Evolutionary conservation across 495 filamentous ascomycete species (phyloP), one percentile per base, ranked within the genome.

Genomic region (Apiosordaria backusii): DNA sequence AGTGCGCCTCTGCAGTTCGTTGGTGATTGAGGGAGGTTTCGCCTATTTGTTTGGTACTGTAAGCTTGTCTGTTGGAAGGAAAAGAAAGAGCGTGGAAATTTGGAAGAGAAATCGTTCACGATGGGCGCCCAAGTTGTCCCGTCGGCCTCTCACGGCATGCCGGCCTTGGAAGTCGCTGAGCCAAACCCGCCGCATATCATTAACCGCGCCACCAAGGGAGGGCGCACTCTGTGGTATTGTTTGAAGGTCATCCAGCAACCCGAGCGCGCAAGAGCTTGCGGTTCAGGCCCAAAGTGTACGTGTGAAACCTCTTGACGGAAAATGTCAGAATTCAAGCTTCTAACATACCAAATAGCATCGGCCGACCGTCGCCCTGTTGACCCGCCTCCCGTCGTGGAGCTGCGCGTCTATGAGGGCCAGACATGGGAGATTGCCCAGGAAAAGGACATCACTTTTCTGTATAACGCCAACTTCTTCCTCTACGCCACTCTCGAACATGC

Each of bases 391-490:
- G 93, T 99, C 40, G 92, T 98, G n/a, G 91, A 96, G 76, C 79
- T 99, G 61, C 90, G 88, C 61, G 89, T 99, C 59, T 93, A 87
- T 68, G 90, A 97, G 73, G 92, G 90, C 25, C 86, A 90, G n/a
- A 76, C 71, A 0, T 80, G 79, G 67, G 78, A 81, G 61, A 71
- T 70, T 54, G 83, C 80, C 55, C 86, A 86, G 63, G 89, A 93
- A 62, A 87, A 86, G 63, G 90, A 95, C 70, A 90, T 97, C 71
- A 98, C 95, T 6, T 97, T 95, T 75, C 83, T 87, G 64, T 93
- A 97, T 79, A 94, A 96, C 72, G 93, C 94, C 73, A 97, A 96
- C 78, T 99, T 97, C 84, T 97, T 99, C 80, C 90, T 97, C 60
- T 99, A 90, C 72, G 93, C 93, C 7, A 96, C 93, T 0, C 84